Evolutionary conservation across 345 rosid species (phyloP).

Genomic region (Firmiana major): DNA sequence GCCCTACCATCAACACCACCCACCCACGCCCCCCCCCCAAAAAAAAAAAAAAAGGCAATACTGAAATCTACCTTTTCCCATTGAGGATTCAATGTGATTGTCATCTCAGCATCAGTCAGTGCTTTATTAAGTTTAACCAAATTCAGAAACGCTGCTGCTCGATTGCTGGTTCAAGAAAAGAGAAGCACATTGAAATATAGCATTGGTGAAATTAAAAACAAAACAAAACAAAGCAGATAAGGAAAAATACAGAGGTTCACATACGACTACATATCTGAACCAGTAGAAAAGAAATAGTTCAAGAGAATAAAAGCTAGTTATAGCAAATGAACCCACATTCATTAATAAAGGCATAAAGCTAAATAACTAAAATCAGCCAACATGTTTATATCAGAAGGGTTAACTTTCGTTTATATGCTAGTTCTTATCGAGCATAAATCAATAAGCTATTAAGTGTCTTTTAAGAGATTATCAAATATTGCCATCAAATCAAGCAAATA

Average conservation of each 20-base stretch:
- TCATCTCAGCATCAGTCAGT: slow-evolving; percentile 82
- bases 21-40: too few species aligned
- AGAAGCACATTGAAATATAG: background rate
- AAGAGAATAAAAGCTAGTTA: background rate
- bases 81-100: slow-evolving; percentile 76
- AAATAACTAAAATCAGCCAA: background rate
- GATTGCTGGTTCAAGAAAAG: slow-evolving; percentile 53
- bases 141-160: slow-evolving; percentile 90
- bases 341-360: background rate
- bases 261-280: background rate
- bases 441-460: background rate
- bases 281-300: background rate
- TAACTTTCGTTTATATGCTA: background rate
- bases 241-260: background rate
- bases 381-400: background rate
- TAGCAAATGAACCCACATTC: background rate
- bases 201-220: background rate
- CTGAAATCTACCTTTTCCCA: slow-evolving; percentile 77
- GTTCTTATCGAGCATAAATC: background rate
- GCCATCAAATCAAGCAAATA: background rate
- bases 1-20: background rate
- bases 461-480: background rate
- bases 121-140: slow-evolving; percentile 91
- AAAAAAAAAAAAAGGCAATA: background rate
- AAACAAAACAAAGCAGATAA: too few species aligned